These are phyloP conservation scores for Dactylonectria estremocensis DNA, from an alignment of 2,329 filamentous ascomycete genomes.

Conservation along the genomic window DNA sequence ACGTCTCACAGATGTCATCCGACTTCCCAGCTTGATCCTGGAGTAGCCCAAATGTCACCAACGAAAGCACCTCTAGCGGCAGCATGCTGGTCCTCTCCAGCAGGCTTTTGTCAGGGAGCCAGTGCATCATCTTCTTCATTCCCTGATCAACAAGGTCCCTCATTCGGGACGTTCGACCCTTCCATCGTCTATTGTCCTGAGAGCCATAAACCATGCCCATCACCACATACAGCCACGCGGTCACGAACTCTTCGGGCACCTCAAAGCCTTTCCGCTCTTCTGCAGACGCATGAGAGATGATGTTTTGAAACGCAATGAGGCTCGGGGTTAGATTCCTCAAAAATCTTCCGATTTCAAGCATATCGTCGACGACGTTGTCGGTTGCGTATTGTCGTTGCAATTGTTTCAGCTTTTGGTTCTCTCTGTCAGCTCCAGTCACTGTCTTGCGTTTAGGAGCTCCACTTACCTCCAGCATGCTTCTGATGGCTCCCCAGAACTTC, in stretches of 20 bases:
- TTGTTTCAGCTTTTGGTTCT: slow-evolving; percentile 25
- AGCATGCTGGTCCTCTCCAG: slow-evolving; percentile 56
- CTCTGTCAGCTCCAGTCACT: slow-evolving; percentile 21
- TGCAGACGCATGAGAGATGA: slow-evolving; percentile 47
- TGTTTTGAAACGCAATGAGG: slow-evolving; percentile 49
- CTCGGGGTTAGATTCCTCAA: slow-evolving; percentile 45
- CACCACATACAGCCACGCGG: slow-evolving; percentile 60
- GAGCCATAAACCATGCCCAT: slow-evolving; percentile 54
- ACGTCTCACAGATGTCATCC: slow-evolving; percentile 59
- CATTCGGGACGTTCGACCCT: slow-evolving; percentile 50
- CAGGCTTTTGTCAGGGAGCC: slow-evolving; percentile 51
- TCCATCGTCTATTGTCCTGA: slow-evolving; percentile 43
- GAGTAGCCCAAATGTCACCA: slow-evolving; percentile 58
- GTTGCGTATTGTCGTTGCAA: slow-evolving; percentile 10
- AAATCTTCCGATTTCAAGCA: slow-evolving; percentile 34
- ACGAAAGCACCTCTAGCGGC: slow-evolving; percentile 60
- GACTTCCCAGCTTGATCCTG: slow-evolving; percentile 56
- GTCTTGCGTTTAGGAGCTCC: not conserved
- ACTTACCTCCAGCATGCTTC: slow-evolving; percentile 49
- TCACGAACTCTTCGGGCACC: slow-evolving; percentile 55
- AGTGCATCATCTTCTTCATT: slow-evolving; percentile 55
- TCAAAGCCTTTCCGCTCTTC: slow-evolving; percentile 49
- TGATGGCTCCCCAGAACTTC: slow-evolving; percentile 63
- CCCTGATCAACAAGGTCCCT: slow-evolving; percentile 52
- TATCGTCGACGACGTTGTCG: slow-evolving; percentile 21